Conservation (phyloP, 768 basidiomycete species). For the Suillus sp. region DNA sequence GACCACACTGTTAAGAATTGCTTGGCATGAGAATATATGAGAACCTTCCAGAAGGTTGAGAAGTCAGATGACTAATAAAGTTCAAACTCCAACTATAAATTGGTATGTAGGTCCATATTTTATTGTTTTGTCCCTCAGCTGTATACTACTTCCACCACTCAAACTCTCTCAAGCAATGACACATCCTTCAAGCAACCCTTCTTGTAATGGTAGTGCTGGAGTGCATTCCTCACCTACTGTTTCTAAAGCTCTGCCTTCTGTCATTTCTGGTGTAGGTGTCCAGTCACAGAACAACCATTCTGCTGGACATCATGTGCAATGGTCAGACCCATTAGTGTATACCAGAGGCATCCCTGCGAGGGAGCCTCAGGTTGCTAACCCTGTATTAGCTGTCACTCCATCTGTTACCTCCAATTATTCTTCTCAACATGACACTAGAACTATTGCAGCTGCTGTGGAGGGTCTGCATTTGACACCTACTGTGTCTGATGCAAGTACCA, state of each 20-base stretch:
- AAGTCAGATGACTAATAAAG: slow-evolving; percentile 4
- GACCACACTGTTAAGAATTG: not conserved
- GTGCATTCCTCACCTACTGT: not conserved
- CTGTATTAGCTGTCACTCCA: no score
- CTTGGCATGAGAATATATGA: not conserved
- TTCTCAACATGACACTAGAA: not conserved
- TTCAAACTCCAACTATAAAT: slow-evolving; percentile 9
- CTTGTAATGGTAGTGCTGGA: no score
- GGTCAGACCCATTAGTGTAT: slow-evolving; percentile 10
- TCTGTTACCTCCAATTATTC: not conserved
- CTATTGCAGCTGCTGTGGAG: not conserved
- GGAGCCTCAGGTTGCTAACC: not conserved
- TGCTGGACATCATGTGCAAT: slow-evolving; percentile 4
- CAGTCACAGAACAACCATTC: not conserved
- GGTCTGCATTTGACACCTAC: not conserved
- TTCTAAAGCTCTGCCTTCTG: not conserved
- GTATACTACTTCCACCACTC: not conserved
- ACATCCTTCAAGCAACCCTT: not conserved
- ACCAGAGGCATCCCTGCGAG: slow-evolving; percentile 7
- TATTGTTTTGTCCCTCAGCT: not conserved
- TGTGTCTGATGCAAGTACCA: no score
- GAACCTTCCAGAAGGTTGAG: not conserved
- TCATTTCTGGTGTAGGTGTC: not conserved
- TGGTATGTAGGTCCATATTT: not conserved
- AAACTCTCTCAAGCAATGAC: not conserved